Percentiles rank a stretch among this genome's conserved stretches.
Conservation (phyloP, 257 asterid genomes). For the Fraxinus cuspidata region DNA sequence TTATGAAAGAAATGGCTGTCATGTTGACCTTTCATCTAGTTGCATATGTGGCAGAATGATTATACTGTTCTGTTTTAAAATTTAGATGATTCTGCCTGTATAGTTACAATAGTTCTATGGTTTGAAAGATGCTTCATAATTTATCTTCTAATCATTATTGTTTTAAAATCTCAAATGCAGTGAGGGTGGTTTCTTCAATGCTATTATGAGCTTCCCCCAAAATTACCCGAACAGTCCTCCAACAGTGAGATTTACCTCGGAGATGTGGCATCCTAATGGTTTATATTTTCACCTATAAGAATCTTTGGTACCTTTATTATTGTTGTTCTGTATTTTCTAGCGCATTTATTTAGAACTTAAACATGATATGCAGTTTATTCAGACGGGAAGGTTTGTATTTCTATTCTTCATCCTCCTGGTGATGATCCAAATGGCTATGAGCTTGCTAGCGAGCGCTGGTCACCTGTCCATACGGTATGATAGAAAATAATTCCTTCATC, state of each 20-base stretch:
- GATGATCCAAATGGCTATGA: constrained; percentile 98
- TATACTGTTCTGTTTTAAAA: constrained; percentile 9
- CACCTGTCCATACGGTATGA: constrained; percentile 97
- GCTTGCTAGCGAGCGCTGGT: constrained; percentile 99
- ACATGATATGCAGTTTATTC: constrained; percentile 60
- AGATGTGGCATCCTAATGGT: constrained; percentile 99
- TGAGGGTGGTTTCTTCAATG: constrained; percentile 97
- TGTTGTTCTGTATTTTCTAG: constrained; percentile 6
- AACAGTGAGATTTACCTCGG: constrained; percentile 92
- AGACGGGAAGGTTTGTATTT: constrained; percentile 96
- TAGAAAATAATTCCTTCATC: constrained; percentile 10
- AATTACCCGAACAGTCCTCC: constrained; percentile 97
- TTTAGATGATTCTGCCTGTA: not conserved
- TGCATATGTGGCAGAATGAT: not conserved
- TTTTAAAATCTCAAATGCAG: constrained; percentile 54
- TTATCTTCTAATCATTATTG: constrained; percentile 20
- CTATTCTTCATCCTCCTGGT: constrained; percentile 97
- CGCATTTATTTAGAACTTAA: constrained; percentile 22
- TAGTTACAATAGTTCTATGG: not conserved
- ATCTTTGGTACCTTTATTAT: constrained; percentile 5
- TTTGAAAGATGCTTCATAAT: not conserved
- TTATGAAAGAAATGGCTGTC: not conserved
- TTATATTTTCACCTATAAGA: constrained; percentile 23
- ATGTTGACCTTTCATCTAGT: constrained; percentile 3
- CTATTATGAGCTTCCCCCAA: constrained; percentile 90